phyloP scores from a whole-genome alignment of 139 green algal species.

The Chlorella ohadii region DNA sequence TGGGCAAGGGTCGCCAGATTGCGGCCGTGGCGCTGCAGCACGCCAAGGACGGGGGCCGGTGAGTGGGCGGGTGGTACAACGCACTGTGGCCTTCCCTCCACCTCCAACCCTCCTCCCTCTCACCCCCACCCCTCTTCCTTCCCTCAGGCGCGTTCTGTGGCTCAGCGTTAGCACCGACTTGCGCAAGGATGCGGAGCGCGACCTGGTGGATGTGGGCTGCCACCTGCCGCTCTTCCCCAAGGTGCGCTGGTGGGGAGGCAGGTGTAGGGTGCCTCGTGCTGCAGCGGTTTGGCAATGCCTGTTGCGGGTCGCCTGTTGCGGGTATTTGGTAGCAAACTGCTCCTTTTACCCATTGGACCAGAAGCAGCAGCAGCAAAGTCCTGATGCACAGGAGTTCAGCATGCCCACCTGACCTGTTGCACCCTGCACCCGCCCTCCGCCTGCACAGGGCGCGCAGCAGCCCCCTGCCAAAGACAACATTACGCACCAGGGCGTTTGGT shows the following conservation, averaged over 20 bases:
- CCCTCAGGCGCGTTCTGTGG: constrained; percentile 72
- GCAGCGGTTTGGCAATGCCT: too few species aligned
- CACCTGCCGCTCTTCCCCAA: background rate
- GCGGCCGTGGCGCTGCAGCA: constrained; percentile 45
- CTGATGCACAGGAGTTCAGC: too few species aligned
- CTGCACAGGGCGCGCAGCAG: constrained; percentile 14
- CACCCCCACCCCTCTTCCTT: constrained; percentile 52
- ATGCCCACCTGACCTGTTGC: too few species aligned
- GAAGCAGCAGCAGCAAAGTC: too few species aligned
- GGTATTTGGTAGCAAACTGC: too few species aligned
- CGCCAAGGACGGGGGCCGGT: background rate
- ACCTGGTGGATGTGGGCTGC: constrained; percentile 74
- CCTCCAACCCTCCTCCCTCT: background rate
- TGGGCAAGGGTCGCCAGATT: constrained; percentile 88
- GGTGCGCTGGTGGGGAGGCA: background rate
- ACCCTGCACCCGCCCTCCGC: too few species aligned
- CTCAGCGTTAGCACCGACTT: constrained; percentile 78
- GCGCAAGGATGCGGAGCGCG: constrained; percentile 75
- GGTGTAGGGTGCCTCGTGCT: too few species aligned
- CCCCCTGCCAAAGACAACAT: background rate
- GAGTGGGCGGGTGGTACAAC: too few species aligned
- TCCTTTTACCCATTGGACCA: too few species aligned
- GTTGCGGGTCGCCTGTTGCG: too few species aligned
- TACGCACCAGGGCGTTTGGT: background rate
- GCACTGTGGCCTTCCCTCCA: too few species aligned